Base-by-base conservation (phyloP, 345 rosid species). In the Lepidium didymum region DNA sequence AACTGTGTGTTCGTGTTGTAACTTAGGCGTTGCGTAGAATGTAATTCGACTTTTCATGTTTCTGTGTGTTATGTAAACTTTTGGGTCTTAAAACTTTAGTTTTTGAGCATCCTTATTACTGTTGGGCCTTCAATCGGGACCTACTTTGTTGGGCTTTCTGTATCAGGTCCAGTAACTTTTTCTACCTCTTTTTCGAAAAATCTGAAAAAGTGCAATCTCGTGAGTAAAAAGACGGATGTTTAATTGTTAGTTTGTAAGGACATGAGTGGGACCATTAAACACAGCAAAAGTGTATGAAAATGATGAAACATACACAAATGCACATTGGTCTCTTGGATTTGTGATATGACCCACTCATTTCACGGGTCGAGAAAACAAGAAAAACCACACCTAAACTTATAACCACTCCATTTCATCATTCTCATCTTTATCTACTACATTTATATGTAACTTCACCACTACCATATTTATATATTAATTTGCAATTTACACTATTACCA, bases 191-290 rank as follows among this genome's bases (percentile, higher is more conserved):
- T 29, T 29, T 29, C 1, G 1, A 6, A 29, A 29, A 42, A 3
- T 43, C 31, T 55, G 53, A 34, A 67, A 67, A 25, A 25, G 63
- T 33, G 15, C 64, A 35, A 46, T 68, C 72, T 68, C 72, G 72
- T 45, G 64, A 68, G 25, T 31, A n/a, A 33, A 5, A 27, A 42
- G 35, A 38, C 27, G 4, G 52, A 55, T 36, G 45, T 54, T 51
- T 62, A 19, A 8, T 46, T 11, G 15, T 40, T 37, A 13, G 36
- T 67, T 55, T 43, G 44, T 43, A 42, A 19, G 12, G n/a, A 36
- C 37, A 10, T 67, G 36, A 25, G 64, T 56, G 56, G 64, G 36
- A 7, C 56, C 46, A 45, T 10, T 14, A 27, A 51, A 33, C 41
- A 54, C 52, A 29, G 37, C 8, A 50, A 2, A 31, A 41, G 27